Evolutionary conservation across 257 asterid genomes (phyloP).

Genomic region (Petunia secreta): DNA sequence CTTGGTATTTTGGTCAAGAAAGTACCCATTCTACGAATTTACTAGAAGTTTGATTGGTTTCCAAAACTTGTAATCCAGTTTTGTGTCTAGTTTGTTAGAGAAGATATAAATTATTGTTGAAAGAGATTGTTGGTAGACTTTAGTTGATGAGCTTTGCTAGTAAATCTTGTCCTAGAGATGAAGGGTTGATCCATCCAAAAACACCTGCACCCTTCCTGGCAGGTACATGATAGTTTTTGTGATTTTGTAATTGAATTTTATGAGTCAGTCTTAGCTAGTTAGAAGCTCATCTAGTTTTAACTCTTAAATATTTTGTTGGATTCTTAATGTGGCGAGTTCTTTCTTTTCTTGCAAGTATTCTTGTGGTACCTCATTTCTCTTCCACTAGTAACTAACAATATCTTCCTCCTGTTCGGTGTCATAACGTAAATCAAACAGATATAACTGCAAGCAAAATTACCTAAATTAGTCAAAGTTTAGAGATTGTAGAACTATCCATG

Average conservation of each 20-base stretch:
- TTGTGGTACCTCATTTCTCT: not conserved
- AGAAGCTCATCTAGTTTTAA: slow-evolving; percentile 7
- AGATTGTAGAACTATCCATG: slow-evolving; percentile 19
- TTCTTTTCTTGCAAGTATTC: not conserved
- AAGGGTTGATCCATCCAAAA: not conserved
- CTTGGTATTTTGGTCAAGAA: not conserved
- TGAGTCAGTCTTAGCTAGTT: slow-evolving; percentile 5
- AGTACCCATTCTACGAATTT: not conserved
- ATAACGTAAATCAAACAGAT: not conserved
- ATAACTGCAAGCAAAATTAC: slow-evolving; percentile 19
- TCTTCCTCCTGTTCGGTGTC: not conserved
- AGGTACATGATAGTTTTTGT: not conserved
- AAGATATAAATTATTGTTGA: not conserved
- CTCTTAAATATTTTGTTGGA: not conserved
- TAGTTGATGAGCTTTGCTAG: not conserved
- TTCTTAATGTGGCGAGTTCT: not conserved
- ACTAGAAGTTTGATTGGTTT: not conserved
- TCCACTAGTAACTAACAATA: too few species aligned
- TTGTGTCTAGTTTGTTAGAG: not conserved
- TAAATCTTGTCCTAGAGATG: not conserved
- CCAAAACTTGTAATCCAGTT: not conserved
- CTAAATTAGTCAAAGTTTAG: not conserved
- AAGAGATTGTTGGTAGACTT: not conserved
- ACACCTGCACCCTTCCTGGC: not conserved
- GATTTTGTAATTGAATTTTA: not conserved